These are phyloP conservation scores for Hygrocybe coccinea DNA, from an alignment of 768 basidiomycete genomes.

Conservation along the genomic window DNA sequence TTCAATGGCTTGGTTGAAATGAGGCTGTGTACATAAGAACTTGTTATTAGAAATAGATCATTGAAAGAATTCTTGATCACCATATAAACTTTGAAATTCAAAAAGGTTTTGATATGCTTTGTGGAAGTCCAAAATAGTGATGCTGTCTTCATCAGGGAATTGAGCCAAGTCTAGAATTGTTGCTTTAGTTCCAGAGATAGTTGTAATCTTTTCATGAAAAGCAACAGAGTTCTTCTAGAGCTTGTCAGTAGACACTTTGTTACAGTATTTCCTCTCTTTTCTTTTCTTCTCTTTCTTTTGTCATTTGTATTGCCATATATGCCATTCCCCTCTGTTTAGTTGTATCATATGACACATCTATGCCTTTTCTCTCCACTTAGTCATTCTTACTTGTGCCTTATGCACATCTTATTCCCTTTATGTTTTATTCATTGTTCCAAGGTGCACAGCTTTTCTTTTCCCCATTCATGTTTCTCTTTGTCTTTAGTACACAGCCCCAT, in stretches of 20 bases:
- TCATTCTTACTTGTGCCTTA: too few species aligned
- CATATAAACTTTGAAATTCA: conserved; percentile 3
- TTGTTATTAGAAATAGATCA: background rate
- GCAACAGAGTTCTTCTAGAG: background rate
- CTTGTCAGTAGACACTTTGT: background rate
- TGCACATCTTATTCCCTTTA: too few species aligned
- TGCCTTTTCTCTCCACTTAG: too few species aligned
- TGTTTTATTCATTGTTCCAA: too few species aligned
- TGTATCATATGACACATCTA: too few species aligned
- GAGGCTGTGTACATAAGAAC: conserved; percentile 2
- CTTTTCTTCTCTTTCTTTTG: too few species aligned
- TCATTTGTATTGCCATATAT: too few species aligned
- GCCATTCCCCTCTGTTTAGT: too few species aligned
- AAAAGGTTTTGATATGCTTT: conserved; percentile 12
- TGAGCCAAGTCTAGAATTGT: conserved; percentile 12
- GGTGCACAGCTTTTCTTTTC: too few species aligned
- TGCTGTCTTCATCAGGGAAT: conserved; percentile 12
- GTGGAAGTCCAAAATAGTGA: conserved; percentile 14
- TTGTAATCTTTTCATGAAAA: background rate
- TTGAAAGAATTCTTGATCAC: background rate
- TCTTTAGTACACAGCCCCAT: too few species aligned
- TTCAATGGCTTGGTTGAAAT: conserved; percentile 12
- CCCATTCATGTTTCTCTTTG: too few species aligned
- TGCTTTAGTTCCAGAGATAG: background rate
- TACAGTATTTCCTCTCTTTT: too few species aligned